Base-by-base conservation (phyloP, 192 early-diverging fungal genomes). In the Mortierella hygrophila region DNA sequence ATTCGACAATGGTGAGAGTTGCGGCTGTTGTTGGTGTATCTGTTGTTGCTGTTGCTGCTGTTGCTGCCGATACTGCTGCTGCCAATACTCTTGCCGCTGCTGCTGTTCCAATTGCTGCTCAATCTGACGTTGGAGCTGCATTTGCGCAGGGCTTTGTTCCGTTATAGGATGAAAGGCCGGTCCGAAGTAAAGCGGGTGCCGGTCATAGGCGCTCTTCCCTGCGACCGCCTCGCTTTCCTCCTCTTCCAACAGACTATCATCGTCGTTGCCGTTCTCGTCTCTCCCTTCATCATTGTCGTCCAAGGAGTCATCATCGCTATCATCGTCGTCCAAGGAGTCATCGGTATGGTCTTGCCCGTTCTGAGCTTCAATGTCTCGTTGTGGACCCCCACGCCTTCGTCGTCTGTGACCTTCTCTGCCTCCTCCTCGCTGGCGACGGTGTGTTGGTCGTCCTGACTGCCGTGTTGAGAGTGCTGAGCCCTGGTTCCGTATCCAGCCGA, bases 61-160 rank as follows among this genome's bases (percentile, higher is more conserved):
- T 21, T 82, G 81, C 21, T 80, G 78, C 18, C 78, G 73, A 26
- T 77, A 74, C 35, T 86, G 84, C 20, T 86, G 84, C 38, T 81
- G 84, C 75, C 78, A 74, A 32, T 78, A 81, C 38, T 85, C 83
- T 75, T 85, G 83, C 6, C 83, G 54, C 47, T 86, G 84, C 35
- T 86, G 84, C 32, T 81, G 84, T 41, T 86, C 84, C 16, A 86
- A 65, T 44, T 86, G 84, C 32, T 86, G 84, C n/a, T 86, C 84
- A 78, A 86, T 86, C 70, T 86, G 84, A 1, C 84, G 29, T 42
- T 86, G 84, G 23, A 86, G 75, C 32, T 86, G 84, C 9, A 86
- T 26, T 57, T 86, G 84, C 10, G 84, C 84, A 1, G 84, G 84
- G 41, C 78, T 86, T 40, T 86, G 84, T 23, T 86, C 84, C 9